Percentiles rank a stretch among this genome's conserved stretches.
These are phyloP conservation scores for Sisymbrium irio DNA, from an alignment of 345 rosid genomes.

Conservation along the genomic window DNA sequence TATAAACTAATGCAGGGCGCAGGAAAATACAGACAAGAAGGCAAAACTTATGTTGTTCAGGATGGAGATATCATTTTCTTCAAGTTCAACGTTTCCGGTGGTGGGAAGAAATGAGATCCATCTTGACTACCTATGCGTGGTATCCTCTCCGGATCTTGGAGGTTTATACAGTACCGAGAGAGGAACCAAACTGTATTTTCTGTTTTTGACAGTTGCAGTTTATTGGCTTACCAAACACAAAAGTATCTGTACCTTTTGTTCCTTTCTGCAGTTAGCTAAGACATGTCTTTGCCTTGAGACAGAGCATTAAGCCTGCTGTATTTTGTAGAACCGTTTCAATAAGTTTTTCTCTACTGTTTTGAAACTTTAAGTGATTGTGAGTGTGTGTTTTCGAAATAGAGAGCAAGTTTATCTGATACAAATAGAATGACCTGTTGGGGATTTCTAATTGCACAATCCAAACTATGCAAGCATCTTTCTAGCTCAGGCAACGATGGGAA, in stretches of 20 bases:
- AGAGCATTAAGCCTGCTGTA: slow-evolving; percentile 13
- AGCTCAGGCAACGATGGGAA: background rate
- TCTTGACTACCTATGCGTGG: slow-evolving; percentile 5
- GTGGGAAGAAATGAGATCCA: slow-evolving; percentile 83
- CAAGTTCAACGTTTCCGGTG: slow-evolving; percentile 96
- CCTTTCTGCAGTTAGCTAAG: slow-evolving; percentile 24
- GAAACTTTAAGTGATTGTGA: background rate
- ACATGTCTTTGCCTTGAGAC: slow-evolving; percentile 18
- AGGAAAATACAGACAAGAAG: slow-evolving; percentile 93
- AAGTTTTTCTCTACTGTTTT: background rate
- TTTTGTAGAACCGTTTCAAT: slow-evolving; percentile 16
- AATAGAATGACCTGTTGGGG: background rate
- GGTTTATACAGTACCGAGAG: slow-evolving; percentile 18
- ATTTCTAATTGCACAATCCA: background rate
- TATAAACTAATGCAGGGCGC: slow-evolving; percentile 54
- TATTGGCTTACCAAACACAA: slow-evolving; percentile 17
- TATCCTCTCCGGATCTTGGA: slow-evolving; percentile 22
- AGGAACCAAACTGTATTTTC: slow-evolving; percentile 23
- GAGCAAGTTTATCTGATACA: background rate
- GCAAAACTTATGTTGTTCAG: slow-evolving; percentile 90
- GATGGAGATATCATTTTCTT: slow-evolving; percentile 93
- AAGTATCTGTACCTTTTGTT: slow-evolving; percentile 11
- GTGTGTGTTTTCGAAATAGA: background rate
- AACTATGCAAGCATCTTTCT: background rate
- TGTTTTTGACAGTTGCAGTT: slow-evolving; percentile 17